phyloP scores from a whole-genome alignment of 163 green algal species.

The Chlorella variabilis region DNA sequence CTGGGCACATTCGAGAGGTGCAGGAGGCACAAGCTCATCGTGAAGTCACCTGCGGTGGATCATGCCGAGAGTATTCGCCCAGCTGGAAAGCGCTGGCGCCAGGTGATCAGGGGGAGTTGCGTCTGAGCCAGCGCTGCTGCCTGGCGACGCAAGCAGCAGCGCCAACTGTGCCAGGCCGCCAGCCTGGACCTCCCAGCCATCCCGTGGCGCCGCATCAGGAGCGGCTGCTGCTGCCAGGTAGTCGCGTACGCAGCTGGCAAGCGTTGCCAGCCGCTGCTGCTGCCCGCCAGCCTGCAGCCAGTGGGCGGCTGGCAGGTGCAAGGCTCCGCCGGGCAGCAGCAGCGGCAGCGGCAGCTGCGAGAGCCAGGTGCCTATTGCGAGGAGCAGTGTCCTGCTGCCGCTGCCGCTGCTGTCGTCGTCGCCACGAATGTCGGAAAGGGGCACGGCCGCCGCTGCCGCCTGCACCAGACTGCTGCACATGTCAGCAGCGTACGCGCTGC shows the following conservation, averaged over 20 bases:
- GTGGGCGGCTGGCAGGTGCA: not conserved
- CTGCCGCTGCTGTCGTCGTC: not conserved
- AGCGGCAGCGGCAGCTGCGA: constrained; percentile 22
- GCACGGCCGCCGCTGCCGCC: not conserved
- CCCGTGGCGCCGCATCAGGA: not conserved
- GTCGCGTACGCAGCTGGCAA: not conserved
- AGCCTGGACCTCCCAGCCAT: not conserved
- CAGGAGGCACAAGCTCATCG: not conserved
- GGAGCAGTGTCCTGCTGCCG: not conserved
- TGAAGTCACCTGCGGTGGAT: constrained; percentile 1
- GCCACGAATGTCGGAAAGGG: not conserved
- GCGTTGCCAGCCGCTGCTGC: not conserved
- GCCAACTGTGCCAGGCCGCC: not conserved
- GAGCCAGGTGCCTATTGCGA: constrained; percentile 6
- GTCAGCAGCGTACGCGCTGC: not conserved
- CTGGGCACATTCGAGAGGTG: not conserved
- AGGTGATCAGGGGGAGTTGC: too few relatives aligned
- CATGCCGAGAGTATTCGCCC: not conserved
- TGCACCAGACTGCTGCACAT: constrained; percentile 5
- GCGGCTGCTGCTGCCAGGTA: not conserved
- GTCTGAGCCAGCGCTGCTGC: too few relatives aligned
- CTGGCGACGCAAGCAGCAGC: not conserved
- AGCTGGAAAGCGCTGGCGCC: too few relatives aligned
- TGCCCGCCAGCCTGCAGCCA: not conserved
- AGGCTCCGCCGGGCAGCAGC: constrained; percentile 8